Conservation (phyloP, 2,329 filamentous ascomycete species). For the Cercospora beticola region DNA sequence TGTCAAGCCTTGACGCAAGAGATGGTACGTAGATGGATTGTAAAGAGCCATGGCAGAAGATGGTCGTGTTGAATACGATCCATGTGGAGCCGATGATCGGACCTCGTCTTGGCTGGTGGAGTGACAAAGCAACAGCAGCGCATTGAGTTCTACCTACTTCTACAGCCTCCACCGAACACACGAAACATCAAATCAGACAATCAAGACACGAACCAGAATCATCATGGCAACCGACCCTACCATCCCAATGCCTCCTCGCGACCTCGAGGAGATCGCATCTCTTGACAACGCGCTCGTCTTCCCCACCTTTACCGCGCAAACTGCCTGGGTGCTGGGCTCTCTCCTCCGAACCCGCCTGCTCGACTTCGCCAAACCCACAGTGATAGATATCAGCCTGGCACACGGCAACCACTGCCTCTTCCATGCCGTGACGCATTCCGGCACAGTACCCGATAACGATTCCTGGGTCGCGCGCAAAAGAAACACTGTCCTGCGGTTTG, state of each 20-base stretch:
- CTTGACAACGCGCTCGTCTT: slow-evolving; percentile 49
- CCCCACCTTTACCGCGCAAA: slow-evolving; percentile 60
- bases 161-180: not conserved
- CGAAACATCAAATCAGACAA: not conserved
- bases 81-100: not conserved
- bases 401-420: slow-evolving; percentile 58
- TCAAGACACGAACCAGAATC: not conserved
- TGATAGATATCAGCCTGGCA: slow-evolving; percentile 65
- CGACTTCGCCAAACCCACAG: slow-evolving; percentile 54
- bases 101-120: not conserved
- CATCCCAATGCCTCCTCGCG: slow-evolving; percentile 34
- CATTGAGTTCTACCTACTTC: not conserved
- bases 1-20: not conserved
- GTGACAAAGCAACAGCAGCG: not conserved
- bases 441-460: slow-evolving; percentile 63
- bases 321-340: slow-evolving; percentile 65
- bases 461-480: slow-evolving; percentile 65
- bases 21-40: no score
- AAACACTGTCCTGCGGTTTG: slow-evolving; percentile 69
- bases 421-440: slow-evolving; percentile 65
- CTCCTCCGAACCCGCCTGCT: slow-evolving; percentile 64
- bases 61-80: not conserved
- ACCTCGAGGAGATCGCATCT: slow-evolving; percentile 42
- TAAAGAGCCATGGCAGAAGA: no score
- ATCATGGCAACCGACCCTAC: slow-evolving; percentile 29